Base-by-base conservation (phyloP, 148 eudicot genomes). In the Nepenthes gracilis region DNA sequence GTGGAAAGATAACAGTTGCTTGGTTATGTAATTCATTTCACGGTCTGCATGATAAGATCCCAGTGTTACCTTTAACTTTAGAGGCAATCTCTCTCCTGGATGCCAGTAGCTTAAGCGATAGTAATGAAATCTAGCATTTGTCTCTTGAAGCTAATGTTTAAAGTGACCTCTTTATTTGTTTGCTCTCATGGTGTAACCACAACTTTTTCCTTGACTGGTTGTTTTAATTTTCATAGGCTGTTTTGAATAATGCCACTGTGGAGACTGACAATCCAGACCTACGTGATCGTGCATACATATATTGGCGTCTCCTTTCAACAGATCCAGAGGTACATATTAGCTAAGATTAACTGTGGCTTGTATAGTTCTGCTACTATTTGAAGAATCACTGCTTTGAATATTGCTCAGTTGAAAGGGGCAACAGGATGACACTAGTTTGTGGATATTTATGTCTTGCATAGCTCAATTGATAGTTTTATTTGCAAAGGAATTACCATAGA, bases 211-310 rank as follows among this genome's bases (percentile, higher is more conserved):
- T 9, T 33, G 36, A 35, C 33, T 35, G 48, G 12, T 13, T 63
- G n/a, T 66, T 34, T 54, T 62, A 11, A 6, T 77, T 48, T 68
- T 73, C 54, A 12, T 71, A 92, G 98, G 98, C 89, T 64, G 98
- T 93, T 56, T 77, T 93, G 81, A 93, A 93, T 70, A 93, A 88
- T 77, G 98, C 98, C 56, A 93, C 96, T 70, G 89, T 93, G 74
- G 98, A 93, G 80, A 93, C 98, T 55, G 96, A 93, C 78, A 93
- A 93, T 70, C 98, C 98, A 23, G 98, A 93, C 73, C 74, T 93
- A 59, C 87, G 96, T 58, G 98, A 93, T 64, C 98, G 96, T 68
- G 96, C 98, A 50, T 88, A 93, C 69, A 93, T 93, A 57, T 93
- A 93, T 62, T 93, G 98, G 98, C 94, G 96, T 54, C 96, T 93